phyloP scores from a whole-genome alignment of 1,284 basidiomycete species.

The Naganishia sp. region DNA sequence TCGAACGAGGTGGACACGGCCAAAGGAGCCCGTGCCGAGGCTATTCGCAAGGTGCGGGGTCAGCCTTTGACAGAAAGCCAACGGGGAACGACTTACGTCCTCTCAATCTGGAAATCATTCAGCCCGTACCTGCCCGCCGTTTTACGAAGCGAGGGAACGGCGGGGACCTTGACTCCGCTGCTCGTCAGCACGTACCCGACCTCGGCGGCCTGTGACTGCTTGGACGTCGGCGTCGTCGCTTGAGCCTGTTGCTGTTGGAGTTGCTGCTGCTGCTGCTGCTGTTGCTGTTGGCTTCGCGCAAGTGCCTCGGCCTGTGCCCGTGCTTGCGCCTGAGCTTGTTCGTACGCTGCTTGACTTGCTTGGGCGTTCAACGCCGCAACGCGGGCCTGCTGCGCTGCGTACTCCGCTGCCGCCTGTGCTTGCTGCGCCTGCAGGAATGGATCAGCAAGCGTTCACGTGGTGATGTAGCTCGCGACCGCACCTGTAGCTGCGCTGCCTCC shows the following conservation, averaged over 20 bases:
- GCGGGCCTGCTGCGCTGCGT: slow-evolving; percentile 54
- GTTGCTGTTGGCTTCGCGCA: background rate
- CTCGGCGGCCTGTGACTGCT: slow-evolving; percentile 12
- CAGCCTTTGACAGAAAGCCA: too few relatives aligned
- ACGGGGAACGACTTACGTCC: slow-evolving; percentile 50
- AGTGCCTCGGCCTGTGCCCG: background rate
- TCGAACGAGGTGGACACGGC: slow-evolving; percentile 86
- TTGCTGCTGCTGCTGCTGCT: slow-evolving; percentile 4
- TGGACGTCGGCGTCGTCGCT: slow-evolving; percentile 1
- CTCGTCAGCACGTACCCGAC: slow-evolving; percentile 15
- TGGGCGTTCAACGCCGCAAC: slow-evolving; percentile 54
- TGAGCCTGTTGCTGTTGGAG: background rate
- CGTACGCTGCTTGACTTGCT: slow-evolving; percentile 51
- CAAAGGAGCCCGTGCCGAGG: slow-evolving; percentile 91
- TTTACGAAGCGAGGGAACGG: slow-evolving; percentile 48
- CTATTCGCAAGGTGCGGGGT: slow-evolving; percentile 34
- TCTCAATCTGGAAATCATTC: slow-evolving; percentile 57
- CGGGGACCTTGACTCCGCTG: slow-evolving; percentile 18
- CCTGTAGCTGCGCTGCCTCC: slow-evolving; percentile 53
- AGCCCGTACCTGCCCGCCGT: slow-evolving; percentile 58
- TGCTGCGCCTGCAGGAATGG: slow-evolving; percentile 43
- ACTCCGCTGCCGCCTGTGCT: slow-evolving; percentile 52
- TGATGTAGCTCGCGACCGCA: slow-evolving; percentile 14
- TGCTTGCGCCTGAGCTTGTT: slow-evolving; percentile 36
- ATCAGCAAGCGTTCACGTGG: background rate